Evolutionary conservation across 2,329 filamentous ascomycete genomes (phyloP).

Genomic region (Aureobasidium namibiae): DNA sequence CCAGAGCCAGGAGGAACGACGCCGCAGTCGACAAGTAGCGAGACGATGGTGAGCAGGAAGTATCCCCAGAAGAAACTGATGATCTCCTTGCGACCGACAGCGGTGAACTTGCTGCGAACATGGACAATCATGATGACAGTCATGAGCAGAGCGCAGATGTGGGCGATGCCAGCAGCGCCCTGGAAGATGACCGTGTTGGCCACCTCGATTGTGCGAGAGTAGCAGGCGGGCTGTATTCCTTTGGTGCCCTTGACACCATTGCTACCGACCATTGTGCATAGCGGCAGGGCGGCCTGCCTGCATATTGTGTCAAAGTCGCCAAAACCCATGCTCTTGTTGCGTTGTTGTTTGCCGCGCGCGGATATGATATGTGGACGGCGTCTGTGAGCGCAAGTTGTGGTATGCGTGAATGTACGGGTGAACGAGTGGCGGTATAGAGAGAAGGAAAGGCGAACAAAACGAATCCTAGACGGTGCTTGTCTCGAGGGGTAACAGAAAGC

Average conservation of each 20-base stretch:
- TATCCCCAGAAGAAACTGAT: slow-evolving; percentile 97
- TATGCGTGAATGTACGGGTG: not conserved
- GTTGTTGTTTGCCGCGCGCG: not conserved
- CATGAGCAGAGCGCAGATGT: slow-evolving; percentile 86
- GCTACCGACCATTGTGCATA: slow-evolving; percentile 79
- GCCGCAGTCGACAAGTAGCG: slow-evolving; percentile 84
- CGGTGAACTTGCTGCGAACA: slow-evolving; percentile 94
- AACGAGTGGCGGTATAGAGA: not conserved
- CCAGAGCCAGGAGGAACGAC: slow-evolving; percentile 76
- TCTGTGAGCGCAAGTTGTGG: not conserved
- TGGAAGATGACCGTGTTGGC: slow-evolving; percentile 99
- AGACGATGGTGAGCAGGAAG: slow-evolving; percentile 80
- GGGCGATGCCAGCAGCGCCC: slow-evolving; percentile 80
- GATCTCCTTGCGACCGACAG: slow-evolving; percentile 70
- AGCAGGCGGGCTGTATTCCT: slow-evolving; percentile 76
- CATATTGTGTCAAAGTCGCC: slow-evolving; percentile 87
- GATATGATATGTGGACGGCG: no score
- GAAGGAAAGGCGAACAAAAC: not conserved
- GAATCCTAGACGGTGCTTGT: not conserved
- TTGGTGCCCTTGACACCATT: slow-evolving; percentile 55
- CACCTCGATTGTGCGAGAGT: slow-evolving; percentile 87
- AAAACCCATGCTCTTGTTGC: slow-evolving; percentile 61
- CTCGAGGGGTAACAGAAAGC: slow-evolving; percentile 9
- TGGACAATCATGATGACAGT: slow-evolving; percentile 96
- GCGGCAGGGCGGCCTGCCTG: slow-evolving; percentile 71